Base-by-base conservation (phyloP, 371 early-diverging fungal species). In the Rhizopus delemar region DNA sequence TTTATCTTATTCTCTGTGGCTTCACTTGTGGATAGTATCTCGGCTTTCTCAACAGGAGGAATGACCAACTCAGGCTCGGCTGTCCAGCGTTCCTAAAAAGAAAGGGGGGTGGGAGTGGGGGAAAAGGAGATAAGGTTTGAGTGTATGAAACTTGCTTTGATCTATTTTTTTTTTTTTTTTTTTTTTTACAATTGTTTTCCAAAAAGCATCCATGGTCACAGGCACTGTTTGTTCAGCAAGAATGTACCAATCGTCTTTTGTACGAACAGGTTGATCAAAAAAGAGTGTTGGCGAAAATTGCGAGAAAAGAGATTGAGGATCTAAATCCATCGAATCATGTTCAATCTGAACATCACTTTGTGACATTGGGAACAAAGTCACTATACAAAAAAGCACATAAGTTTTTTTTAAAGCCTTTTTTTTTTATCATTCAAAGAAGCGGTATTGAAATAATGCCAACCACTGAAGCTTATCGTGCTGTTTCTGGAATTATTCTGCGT, bases 21-120 rank as follows among this genome's bases (percentile, higher is more conserved):
- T 54, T 51, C 38, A 15, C 35, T 11, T 13, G 32, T 41, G 13
- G 74, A 72, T n/a, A 63, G 36, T 36, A 88, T 78, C 12, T 83
- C 81, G 3, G 86, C 84, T 35, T 71, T 75, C 46, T 82, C 74
- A 15, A 90, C 64, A 0, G 91, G 91, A 7, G 91, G 91, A 31
- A 89, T 88, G n/a, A 86, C 73, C 35, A 74, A 69, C 33, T 88
- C 82, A 3, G 89, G 86, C 35, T 87, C 86, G 6, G 56, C 36
- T n/a, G 85, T 84, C 91, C 91, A 90, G 29, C 81, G 82, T 48
- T 73, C 75, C 82, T 86, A 61, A 34, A 41, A 5, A 59, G 58
- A 22, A 22, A 22, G 22, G 22, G 22, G 22, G 22, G 22, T 22
- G 22, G 22, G 22, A 22, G 22, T 22, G 22, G 22, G 22, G 22